Base-by-base conservation (phyloP, 768 basidiomycete genomes). In the Imleria badia region DNA sequence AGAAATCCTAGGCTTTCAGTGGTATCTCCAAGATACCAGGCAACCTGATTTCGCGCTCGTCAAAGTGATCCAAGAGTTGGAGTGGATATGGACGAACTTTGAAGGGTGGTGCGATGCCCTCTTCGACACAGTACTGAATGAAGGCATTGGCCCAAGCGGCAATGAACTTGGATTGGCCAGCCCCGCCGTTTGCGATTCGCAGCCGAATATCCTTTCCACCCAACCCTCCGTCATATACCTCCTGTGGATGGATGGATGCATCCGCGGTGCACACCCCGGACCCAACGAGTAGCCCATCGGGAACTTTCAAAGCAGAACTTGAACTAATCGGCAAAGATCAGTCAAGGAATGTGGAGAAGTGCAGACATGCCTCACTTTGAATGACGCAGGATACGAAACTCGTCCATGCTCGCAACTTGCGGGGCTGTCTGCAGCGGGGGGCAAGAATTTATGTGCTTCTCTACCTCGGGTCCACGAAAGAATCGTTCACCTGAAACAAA, bases 11-110 rank as follows among this genome's bases (percentile, higher is more conserved):
- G 67, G 53, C 78, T 80, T 48, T 81, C 72, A 0, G 81, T 83
- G 7, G 81, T 82, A 58, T 83, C 82, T 6, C 80, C 80, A 23
- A 82, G 67, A 62, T 79, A 79, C 82, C 82, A 83, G 10, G 71
- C 81, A 22, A 83, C 74, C 81, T 83, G 50, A 13, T 41, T 19
- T 12, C 15, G 31, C 34, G 19, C 19, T 35, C 22, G 35, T 48
- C 38, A 36, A 29, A 33, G 6, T 5, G 26, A 35, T 29, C 5
- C 12, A 22, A 45, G 4, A 31, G 8, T n/a, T 3, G 56, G 60
- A 31, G 67, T 41, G 51, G 77, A 76, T 9, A 71, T 69, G 36
- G 64, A 56, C 47, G 45, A 57, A 46, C 72, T 35, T 33, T 60
- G 55, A 42, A 67, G 42, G 46, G 77, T 72, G 45, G 77, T 72